Evolutionary conservation across 352 stramenopile species (phyloP).

Genomic region (Blastocystis hominis): DNA sequence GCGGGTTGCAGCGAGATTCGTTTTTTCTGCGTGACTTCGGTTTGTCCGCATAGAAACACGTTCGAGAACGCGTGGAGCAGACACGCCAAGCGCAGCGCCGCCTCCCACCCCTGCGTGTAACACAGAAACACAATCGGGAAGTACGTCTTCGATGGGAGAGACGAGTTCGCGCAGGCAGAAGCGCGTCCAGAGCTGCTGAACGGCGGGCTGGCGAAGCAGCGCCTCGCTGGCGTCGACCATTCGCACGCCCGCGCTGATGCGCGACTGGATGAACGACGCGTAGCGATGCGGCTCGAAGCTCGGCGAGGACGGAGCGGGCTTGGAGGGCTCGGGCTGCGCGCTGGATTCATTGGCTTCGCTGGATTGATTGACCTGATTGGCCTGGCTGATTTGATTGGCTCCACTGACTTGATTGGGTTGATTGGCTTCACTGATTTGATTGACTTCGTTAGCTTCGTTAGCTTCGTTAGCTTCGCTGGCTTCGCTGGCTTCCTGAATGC

Average conservation of each 20-base stretch:
- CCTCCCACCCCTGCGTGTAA: background rate
- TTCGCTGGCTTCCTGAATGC: background rate
- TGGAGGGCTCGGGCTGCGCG: too few relatives aligned
- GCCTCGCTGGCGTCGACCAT: background rate
- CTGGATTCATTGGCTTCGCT: too few relatives aligned
- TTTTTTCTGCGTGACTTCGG: background rate
- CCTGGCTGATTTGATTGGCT: background rate
- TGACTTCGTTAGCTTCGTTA: too few relatives aligned
- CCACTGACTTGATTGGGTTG: background rate
- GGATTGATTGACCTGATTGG: too few relatives aligned
- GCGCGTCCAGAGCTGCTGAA: background rate
- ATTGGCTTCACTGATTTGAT: too few relatives aligned
- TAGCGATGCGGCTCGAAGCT: background rate
- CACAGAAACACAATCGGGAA: background rate
- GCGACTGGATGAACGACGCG: background rate
- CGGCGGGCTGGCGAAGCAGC: background rate
- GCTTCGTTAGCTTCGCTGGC: too few relatives aligned
- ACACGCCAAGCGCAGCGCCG: background rate
- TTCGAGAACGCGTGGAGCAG: background rate
- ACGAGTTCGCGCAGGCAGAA: background rate
- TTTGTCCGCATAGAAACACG: background rate
- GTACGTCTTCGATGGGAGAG: background rate
- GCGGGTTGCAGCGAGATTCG: background rate
- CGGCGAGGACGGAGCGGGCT: too few relatives aligned
- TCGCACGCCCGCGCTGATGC: background rate